phyloP scores from a whole-genome alignment of 2,329 filamentous ascomycete genomes.

The Sodiomyces alkalinus region DNA sequence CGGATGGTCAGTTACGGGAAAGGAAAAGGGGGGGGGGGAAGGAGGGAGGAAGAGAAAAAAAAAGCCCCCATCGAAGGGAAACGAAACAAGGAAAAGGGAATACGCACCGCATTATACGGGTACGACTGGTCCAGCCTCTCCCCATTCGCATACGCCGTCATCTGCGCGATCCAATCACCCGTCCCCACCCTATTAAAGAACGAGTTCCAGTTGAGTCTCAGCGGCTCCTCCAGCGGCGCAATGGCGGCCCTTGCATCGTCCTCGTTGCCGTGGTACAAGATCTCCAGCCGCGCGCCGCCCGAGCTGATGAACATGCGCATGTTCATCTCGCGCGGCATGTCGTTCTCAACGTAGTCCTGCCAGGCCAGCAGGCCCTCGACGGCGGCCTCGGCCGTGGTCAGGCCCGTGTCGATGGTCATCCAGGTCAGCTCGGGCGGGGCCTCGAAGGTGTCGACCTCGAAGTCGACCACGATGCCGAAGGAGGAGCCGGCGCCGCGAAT shows the following conservation, averaged over 20 bases:
- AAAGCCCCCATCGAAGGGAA: too few species aligned
- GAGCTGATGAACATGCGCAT: slow-evolving; percentile 8
- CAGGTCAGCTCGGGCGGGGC: slow-evolving; percentile 17
- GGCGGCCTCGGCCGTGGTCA: slow-evolving; percentile 2
- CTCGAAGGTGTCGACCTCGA: slow-evolving; percentile 22
- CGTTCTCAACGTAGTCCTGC: slow-evolving; percentile 11
- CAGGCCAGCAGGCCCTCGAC: slow-evolving; percentile 10
- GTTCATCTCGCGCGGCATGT: slow-evolving; percentile 12
- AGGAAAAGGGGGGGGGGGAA: background rate
- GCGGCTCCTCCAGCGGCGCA: slow-evolving; percentile 9
- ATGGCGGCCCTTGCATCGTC: slow-evolving; percentile 6
- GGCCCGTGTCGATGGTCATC: slow-evolving; percentile 1
- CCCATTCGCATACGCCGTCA: slow-evolving; percentile 6
- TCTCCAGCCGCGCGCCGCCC: slow-evolving; percentile 11
- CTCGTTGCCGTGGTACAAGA: slow-evolving; percentile 13
- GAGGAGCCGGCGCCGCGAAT: slow-evolving; percentile 24
- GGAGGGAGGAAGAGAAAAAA: too few species aligned
- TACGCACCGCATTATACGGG: slow-evolving; percentile 9
- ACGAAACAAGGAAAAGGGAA: too few species aligned
- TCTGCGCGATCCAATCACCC: slow-evolving; percentile 12
- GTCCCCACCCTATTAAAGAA: background rate
- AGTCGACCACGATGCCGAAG: slow-evolving; percentile 23
- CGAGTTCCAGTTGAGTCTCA: slow-evolving; percentile 2
- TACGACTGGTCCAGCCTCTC: slow-evolving; percentile 11
- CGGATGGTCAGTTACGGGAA: too few species aligned